Conservation (phyloP, 257 asterid genomes). For the Lycium barbarum region DNA sequence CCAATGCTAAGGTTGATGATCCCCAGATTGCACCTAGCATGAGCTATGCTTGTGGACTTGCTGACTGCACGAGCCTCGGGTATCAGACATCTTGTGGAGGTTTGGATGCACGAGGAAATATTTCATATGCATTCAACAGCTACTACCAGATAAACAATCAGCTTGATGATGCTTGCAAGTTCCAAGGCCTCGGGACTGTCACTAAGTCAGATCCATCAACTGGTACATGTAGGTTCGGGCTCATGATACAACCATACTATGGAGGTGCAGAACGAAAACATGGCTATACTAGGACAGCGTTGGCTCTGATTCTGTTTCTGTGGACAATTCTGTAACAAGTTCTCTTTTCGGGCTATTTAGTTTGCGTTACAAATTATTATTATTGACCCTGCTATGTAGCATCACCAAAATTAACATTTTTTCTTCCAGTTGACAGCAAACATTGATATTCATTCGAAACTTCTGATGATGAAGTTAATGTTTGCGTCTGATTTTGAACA, state of each 20-base stretch:
- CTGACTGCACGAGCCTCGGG: slow-evolving; percentile 28
- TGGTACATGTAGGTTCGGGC: slow-evolving; percentile 26
- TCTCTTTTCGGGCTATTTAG: not conserved
- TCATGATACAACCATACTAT: slow-evolving; percentile 27
- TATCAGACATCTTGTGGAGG: slow-evolving; percentile 30
- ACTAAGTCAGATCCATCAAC: slow-evolving; percentile 30
- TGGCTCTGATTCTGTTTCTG: slow-evolving; percentile 7
- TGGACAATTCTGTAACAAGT: slow-evolving; percentile 1
- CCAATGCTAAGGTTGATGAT: slow-evolving; percentile 26
- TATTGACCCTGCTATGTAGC: slow-evolving; percentile 22
- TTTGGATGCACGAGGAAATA: slow-evolving; percentile 30
- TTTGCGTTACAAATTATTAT: not conserved
- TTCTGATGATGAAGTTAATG: not conserved
- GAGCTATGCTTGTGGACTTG: slow-evolving; percentile 32
- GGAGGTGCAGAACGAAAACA: slow-evolving; percentile 22
- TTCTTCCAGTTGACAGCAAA: not conserved
- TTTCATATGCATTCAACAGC: slow-evolving; percentile 32
- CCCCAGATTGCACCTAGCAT: slow-evolving; percentile 34
- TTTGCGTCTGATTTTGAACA: not conserved
- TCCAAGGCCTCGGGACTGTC: slow-evolving; percentile 29
- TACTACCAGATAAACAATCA: slow-evolving; percentile 32
- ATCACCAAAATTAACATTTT: slow-evolving; percentile 8
- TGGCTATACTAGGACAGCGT: slow-evolving; percentile 10
- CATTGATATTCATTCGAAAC: slow-evolving; percentile 8
- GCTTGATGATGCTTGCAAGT: slow-evolving; percentile 32